A percentile compares a stretch with the other conserved stretches of the same genome.
Evolutionary conservation across 768 basidiomycete genomes (phyloP).

Genomic region (Termitomyces sp.): DNA sequence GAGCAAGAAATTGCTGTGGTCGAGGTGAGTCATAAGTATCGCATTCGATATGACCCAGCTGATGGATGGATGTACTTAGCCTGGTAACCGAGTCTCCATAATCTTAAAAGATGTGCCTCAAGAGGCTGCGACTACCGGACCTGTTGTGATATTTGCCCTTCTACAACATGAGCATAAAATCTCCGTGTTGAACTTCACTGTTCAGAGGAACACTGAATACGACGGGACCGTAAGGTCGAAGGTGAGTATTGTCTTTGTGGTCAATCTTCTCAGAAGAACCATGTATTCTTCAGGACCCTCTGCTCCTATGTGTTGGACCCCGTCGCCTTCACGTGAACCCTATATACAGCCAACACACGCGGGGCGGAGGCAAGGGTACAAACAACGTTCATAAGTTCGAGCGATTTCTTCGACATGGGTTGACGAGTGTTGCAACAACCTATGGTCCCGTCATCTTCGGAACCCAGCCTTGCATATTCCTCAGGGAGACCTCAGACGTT

Average conservation of each 20-base stretch:
- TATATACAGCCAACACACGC: constrained; percentile 87
- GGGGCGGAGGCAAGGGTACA: constrained; percentile 84
- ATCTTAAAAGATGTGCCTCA: constrained; percentile 73
- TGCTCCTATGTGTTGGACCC: constrained; percentile 87
- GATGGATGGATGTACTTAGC: constrained; percentile 37
- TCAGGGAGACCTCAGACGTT: constrained; percentile 64
- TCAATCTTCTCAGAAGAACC: background rate
- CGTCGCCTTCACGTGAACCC: constrained; percentile 83
- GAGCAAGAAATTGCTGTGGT: constrained; percentile 59
- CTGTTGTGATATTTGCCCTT: constrained; percentile 74
- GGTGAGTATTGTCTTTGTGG: constrained; percentile 35
- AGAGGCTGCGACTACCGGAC: constrained; percentile 44
- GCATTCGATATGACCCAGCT: background rate
- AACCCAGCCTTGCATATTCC: constrained; percentile 72
- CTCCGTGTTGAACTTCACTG: constrained; percentile 86
- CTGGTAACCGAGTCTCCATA: constrained; percentile 78
- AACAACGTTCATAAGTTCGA: constrained; percentile 99
- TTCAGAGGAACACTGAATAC: constrained; percentile 96
- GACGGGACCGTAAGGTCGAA: constrained; percentile 87
- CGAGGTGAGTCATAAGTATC: constrained; percentile 47
- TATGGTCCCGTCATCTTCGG: constrained; percentile 92
- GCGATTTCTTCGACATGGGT: constrained; percentile 81
- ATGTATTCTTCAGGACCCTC: constrained; percentile 61
- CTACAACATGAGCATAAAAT: constrained; percentile 96
- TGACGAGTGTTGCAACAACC: constrained; percentile 77